Evolutionary conservation across 495 filamentous ascomycete genomes (phyloP).

Genomic region (Penicillium ochrochloron): DNA sequence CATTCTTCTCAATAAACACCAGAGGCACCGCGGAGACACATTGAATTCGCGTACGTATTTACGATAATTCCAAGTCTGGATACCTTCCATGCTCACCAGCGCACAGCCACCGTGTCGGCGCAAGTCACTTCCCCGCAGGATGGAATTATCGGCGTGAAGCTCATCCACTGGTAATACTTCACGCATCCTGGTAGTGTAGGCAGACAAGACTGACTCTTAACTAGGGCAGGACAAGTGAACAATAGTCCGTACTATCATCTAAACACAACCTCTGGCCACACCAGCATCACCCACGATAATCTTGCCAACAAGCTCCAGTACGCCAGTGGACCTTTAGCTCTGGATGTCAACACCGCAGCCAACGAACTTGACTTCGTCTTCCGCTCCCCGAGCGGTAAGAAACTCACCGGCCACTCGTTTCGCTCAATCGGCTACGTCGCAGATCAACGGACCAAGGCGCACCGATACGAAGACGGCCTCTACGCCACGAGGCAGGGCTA

Average conservation of each 20-base stretch:
- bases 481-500: slow-evolving; percentile 60
- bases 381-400: slow-evolving; percentile 47
- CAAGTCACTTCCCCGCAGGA: slow-evolving; percentile 57
- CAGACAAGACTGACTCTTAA: not conserved
- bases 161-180: slow-evolving; percentile 63
- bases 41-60: slow-evolving; percentile 56
- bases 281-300: slow-evolving; percentile 52
- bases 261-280: slow-evolving; percentile 50
- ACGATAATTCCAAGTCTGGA: too few relatives aligned
- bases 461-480: slow-evolving; percentile 55
- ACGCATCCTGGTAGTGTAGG: too few relatives aligned
- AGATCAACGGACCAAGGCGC: slow-evolving; percentile 54
- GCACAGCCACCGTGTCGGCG: slow-evolving; percentile 36
- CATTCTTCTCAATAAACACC: slow-evolving; percentile 47
- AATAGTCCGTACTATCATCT: slow-evolving; percentile 68
- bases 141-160: slow-evolving; percentile 66
- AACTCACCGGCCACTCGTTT: slow-evolving; percentile 61
- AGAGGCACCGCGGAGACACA: slow-evolving; percentile 58
- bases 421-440: slow-evolving; percentile 62
- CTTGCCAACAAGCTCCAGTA: slow-evolving; percentile 52
- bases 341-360: slow-evolving; percentile 54
- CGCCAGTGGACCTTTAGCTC: slow-evolving; percentile 57
- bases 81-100: slow-evolving; percentile 4
- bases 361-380: slow-evolving; percentile 64
- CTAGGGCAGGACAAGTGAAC: slow-evolving; percentile 47